Evolutionary conservation across 2,329 filamentous ascomycete genomes (phyloP).

Genomic region (Verticillium isaacii): DNA sequence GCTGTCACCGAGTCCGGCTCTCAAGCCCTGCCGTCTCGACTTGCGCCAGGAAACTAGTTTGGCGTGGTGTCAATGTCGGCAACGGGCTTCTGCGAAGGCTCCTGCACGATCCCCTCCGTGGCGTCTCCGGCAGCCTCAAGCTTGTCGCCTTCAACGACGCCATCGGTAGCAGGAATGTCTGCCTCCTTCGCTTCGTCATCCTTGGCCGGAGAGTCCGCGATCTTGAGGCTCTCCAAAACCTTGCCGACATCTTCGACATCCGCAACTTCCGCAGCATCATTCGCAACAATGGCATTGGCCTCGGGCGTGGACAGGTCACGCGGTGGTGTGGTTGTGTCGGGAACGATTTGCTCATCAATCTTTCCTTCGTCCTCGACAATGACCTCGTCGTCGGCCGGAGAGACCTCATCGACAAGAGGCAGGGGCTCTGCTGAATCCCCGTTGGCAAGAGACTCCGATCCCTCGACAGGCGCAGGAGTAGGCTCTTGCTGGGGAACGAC

Average conservation of each 20-base stretch:
- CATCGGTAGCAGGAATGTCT: background rate
- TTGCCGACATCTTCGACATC: background rate
- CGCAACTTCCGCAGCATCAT: background rate
- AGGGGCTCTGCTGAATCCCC: background rate
- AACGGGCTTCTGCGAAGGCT: background rate
- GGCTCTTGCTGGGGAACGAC: background rate
- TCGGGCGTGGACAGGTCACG: background rate
- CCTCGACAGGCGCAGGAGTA: background rate
- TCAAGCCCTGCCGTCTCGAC: background rate
- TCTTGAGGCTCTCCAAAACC: background rate
- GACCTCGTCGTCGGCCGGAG: background rate
- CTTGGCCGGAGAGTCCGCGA: background rate
- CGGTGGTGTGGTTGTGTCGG: background rate
- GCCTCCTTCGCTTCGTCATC: constrained; percentile 30
- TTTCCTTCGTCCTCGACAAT: background rate
- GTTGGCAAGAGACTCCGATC: background rate
- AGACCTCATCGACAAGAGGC: background rate
- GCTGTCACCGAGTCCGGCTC: background rate
- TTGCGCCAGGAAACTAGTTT: background rate
- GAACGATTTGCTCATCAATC: background rate
- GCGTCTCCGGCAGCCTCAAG: no score
- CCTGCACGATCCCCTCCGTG: background rate
- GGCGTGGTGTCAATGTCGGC: background rate
- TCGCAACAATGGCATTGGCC: background rate
- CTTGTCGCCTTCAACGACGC: no score